Conservation (phyloP, 2,329 filamentous ascomycete species). For the Colletotrichum sp. region DNA sequence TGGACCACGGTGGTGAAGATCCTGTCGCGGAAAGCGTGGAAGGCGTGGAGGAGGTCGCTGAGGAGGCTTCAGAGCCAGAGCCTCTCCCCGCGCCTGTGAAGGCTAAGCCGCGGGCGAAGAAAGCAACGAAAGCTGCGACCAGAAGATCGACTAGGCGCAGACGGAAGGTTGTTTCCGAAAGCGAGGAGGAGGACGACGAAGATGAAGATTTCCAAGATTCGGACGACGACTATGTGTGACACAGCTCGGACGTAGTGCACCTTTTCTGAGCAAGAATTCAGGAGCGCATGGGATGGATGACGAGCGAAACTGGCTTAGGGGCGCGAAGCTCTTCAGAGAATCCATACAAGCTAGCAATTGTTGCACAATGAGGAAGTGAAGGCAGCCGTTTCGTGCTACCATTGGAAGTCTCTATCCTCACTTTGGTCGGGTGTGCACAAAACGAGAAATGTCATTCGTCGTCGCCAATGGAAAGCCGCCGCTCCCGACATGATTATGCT, state of each 20-base stretch:
- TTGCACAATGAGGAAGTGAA: background rate
- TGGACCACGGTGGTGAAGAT: constrained; percentile 30
- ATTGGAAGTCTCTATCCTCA: background rate
- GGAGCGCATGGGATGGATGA: background rate
- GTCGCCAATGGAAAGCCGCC: background rate
- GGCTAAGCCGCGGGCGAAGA: constrained; percentile 4
- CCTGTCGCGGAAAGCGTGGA: background rate
- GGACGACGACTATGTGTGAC: constrained; percentile 11
- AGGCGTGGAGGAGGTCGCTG: background rate
- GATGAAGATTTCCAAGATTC: constrained; percentile 5
- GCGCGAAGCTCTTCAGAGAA: background rate
- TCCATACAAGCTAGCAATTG: background rate
- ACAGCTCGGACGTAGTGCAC: background rate
- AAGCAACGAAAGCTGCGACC: background rate
- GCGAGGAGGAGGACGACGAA: constrained; percentile 14
- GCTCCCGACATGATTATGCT: background rate
- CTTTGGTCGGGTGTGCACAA: background rate
- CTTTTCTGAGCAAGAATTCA: background rate
- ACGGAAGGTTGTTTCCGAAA: background rate
- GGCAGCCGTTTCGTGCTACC: background rate
- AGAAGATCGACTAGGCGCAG: constrained; percentile 13
- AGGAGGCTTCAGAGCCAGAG: background rate
- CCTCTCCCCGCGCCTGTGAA: constrained; percentile 6
- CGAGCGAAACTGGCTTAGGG: background rate
- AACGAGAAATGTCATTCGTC: background rate